phyloP scores from a whole-genome alignment of 2,329 filamentous ascomycete genomes.

The Fulvia fulva region DNA sequence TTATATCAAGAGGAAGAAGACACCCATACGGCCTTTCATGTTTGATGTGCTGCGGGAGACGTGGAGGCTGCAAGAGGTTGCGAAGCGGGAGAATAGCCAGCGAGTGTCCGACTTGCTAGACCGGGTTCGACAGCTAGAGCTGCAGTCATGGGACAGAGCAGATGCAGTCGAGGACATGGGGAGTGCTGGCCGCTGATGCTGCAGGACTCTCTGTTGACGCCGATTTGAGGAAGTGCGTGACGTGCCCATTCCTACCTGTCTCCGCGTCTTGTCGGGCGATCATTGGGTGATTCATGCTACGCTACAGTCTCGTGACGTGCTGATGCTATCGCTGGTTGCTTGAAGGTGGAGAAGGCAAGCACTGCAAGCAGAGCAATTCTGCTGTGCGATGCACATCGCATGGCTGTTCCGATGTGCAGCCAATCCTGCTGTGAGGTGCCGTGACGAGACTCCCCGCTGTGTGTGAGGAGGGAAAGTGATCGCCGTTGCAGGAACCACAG shows the following conservation, averaged over 20 bases:
- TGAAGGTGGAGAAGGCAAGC: background rate
- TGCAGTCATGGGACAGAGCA: conserved; percentile 66
- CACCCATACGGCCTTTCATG: conserved; percentile 57
- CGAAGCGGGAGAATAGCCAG: conserved; percentile 49
- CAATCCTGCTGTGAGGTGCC: background rate
- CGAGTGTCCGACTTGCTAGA: conserved; percentile 55
- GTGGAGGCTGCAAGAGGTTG: conserved; percentile 59
- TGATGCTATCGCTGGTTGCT: background rate
- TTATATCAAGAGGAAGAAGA: conserved; percentile 58
- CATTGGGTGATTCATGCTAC: background rate
- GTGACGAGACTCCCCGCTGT: too few species aligned
- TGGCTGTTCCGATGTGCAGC: background rate
- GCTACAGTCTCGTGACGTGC: conserved; percentile 8
- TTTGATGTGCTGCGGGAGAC: conserved; percentile 56
- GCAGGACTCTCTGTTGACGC: too few species aligned
- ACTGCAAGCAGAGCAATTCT: background rate
- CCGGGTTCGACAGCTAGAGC: conserved; percentile 62
- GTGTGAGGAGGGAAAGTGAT: too few species aligned
- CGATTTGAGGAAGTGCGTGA: too few species aligned
- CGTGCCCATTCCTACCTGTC: background rate
- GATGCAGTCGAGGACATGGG: conserved; percentile 59
- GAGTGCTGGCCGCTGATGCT: conserved; percentile 8
- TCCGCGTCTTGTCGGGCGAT: background rate
- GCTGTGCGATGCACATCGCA: conserved; percentile 4
- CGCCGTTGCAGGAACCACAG: too few species aligned